Conservation (phyloP, 352 stramenopile species). For the Phytophthora lateralis region DNA sequence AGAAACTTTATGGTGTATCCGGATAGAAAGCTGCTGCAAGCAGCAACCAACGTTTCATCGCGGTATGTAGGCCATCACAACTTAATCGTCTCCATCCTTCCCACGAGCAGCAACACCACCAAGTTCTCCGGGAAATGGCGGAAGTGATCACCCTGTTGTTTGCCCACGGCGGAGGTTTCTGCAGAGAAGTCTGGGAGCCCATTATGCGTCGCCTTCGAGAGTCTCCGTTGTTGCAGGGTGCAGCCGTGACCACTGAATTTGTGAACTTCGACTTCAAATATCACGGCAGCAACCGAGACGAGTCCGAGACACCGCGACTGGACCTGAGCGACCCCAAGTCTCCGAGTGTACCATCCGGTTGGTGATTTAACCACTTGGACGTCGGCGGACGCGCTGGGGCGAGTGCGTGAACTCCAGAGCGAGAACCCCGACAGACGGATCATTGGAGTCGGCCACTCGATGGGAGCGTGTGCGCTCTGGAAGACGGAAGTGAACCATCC, state of each 20-base stretch:
- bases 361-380: slow-evolving; percentile 29
- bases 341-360: slow-evolving; percentile 32
- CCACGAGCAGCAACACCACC: not conserved
- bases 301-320: slow-evolving; percentile 25
- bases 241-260: slow-evolving; percentile 20
- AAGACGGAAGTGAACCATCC: slow-evolving; percentile 28
- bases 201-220: slow-evolving; percentile 34
- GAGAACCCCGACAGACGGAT: slow-evolving; percentile 20
- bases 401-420: slow-evolving; percentile 20
- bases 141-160: slow-evolving; percentile 39
- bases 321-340: slow-evolving; percentile 25
- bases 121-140: slow-evolving; percentile 12
- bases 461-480: slow-evolving; percentile 42
- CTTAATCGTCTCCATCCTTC: not conserved
- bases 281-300: slow-evolving; percentile 35
- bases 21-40: not conserved
- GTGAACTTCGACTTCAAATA: slow-evolving; percentile 34
- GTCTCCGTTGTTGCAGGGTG: slow-evolving; percentile 33
- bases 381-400: slow-evolving; percentile 12
- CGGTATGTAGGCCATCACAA: not conserved
- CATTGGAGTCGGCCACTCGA: slow-evolving; percentile 48
- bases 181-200: slow-evolving; percentile 43
- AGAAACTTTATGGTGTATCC: not conserved
- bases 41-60: not conserved
- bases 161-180: slow-evolving; percentile 42